Base-by-base conservation (phyloP, 139 green algal genomes). In the Chlamydomonas applanata region DNA sequence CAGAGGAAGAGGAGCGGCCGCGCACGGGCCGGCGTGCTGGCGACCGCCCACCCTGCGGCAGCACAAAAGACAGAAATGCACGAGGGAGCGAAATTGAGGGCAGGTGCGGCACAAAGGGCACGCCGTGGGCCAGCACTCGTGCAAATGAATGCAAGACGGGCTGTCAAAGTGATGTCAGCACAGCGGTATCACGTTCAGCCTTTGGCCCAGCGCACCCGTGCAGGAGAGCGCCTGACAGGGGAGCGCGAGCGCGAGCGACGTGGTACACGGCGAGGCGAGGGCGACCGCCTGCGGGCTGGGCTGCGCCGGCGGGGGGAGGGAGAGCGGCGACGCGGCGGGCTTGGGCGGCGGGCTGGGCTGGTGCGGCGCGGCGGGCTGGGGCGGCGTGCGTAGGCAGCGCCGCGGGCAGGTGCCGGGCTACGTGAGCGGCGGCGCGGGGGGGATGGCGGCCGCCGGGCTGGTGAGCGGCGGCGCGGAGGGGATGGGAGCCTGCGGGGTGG, bases 1-100 rank as follows among this genome's bases (percentile, higher is more conserved):
- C 70, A 13, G 71, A 78, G 13, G 71, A 76, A 29, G 65, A 74
- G 7, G 64, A 66, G 45, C 77, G 77, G n/a, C 77, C 77, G 14
- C 77, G 71, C 17, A 45, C 54, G 1, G 40, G 57, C 0, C 71
- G 64, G 0, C 71, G 71, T 0, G 49, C 33, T 13, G 77, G 71
- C 24, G 77, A 78, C 1, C 19, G 44, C 3, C 76, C 61, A 2
- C 69, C 62, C 4, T 34, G 52, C 59, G 76, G 66, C 74, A 49
- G 70, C 24, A 68, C 20, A 36, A 65, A 14, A 29, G 57, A 19
- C 24, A 29, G 57, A n/a, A n/a, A n/a, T n/a, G n/a, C n/a, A n/a
- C n/a, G n/a, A n/a, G n/a, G n/a, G n/a, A n/a, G n/a, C n/a, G n/a
- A n/a, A n/a, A n/a, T n/a, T n/a, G n/a, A n/a, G n/a, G n/a, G n/a